Evolutionary conservation across 176 grass and related monocot genomes (phyloP), one percentile per base, ranked within the genome.

Genomic region (Metroxylon sagu): DNA sequence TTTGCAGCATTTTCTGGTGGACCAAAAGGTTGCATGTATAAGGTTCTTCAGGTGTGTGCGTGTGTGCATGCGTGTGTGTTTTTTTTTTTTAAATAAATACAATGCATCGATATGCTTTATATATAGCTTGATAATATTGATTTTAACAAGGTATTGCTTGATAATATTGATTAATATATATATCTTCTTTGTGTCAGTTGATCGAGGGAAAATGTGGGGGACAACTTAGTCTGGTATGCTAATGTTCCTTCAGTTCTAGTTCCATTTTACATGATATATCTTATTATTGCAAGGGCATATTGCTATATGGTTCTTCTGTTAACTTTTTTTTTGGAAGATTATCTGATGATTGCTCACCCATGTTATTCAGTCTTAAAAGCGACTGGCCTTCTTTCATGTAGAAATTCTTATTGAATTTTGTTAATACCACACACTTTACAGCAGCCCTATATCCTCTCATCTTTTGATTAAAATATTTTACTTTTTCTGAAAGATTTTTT

Each of bases 11-110:
- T 97, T 74, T 97, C 92, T 0, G 87, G 87, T 52, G 92, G 92
- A 18, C 81, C 92, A 3, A 97, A 97, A 79, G 87, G 92, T 54
- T 97, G 87, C 75, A 90, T 80, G 26, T 97, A 97, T 61, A 97
- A 97, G 78, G 83, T 85, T 82, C 70, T 97, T 74, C 87, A 90
- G 92, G 92, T 96, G 48, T 65, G 67, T 23, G 21, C 21, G 21
- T 1, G 21, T 23, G 21, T 1, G 1, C 21, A 23, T 0, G 21
- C 21, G 1, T 23, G 21, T 23, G 21, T 23, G n/a, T n/a, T n/a
- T n/a, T 23, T 23, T 77, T 53, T 14, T 71, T 48, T 4, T 17
- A 12, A 27, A 29, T 18, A 31, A 23, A 28, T 54, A 28, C 0
- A 12, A 43, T 43, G 10, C 12, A 43, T 43, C 5, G 10, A 61